A percentile compares a stretch with the other conserved stretches of the same genome.
Conservation (phyloP, 345 rosid species). For the Ailanthus altissimus region DNA sequence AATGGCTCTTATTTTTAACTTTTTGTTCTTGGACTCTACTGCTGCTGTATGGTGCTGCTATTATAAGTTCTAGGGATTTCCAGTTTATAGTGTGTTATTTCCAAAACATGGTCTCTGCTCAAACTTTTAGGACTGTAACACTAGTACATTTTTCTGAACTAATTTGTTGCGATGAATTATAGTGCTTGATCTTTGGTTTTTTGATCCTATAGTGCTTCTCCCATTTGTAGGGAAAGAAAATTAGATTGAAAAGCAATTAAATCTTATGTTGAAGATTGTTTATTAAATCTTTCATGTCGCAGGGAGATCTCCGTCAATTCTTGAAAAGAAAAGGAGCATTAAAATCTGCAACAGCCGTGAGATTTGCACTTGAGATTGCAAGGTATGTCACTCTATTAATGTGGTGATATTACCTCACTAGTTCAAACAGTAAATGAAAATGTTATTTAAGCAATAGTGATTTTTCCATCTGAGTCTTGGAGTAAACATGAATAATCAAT, state of each 20-base stretch:
- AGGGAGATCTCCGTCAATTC: conserved; percentile 81
- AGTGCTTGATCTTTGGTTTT: background rate
- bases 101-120: background rate
- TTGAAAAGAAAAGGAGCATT: conserved; percentile 64
- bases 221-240: background rate
- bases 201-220: background rate
- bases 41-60: background rate
- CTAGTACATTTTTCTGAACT: background rate
- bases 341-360: conserved; percentile 57
- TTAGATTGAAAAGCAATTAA: background rate
- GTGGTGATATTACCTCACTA: background rate
- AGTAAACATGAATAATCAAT: conserved; percentile 10
- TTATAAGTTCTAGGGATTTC: background rate
- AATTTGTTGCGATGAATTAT: background rate
- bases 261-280: background rate
- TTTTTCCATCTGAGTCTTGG: background rate
- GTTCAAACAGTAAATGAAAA: background rate
- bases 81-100: background rate
- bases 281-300: conserved; percentile 19
- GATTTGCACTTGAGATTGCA: conserved; percentile 92
- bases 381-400: conserved; percentile 47
- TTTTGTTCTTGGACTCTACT: background rate
- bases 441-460: background rate
- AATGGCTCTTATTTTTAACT: background rate
- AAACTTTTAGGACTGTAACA: background rate